A percentile compares a stretch with the other conserved stretches of the same genome.
phyloP scores from a whole-genome alignment of 306 rosid species.

The Dryas octopetala region DNA sequence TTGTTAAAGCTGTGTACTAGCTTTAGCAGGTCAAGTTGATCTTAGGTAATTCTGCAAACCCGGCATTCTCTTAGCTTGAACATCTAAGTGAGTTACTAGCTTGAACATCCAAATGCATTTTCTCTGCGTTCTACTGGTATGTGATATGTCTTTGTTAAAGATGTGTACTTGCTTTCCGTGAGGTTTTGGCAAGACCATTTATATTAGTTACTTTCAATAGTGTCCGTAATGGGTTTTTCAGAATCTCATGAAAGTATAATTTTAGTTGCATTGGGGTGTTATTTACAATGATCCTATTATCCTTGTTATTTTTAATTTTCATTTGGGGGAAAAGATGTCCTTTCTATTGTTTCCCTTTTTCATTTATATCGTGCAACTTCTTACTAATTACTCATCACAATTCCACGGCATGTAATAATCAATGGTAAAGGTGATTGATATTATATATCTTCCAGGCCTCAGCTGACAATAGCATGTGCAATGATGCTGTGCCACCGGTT shows the following conservation, averaged over 20 bases:
- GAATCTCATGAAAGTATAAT: neutral
- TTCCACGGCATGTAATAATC: neutral
- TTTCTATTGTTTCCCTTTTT: neutral
- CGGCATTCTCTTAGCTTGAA: neutral
- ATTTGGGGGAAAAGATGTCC: neutral
- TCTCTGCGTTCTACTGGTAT: neutral
- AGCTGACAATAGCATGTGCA: constrained; percentile 52
- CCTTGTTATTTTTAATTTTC: neutral
- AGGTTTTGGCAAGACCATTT: neutral
- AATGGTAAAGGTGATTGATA: constrained; percentile 11
- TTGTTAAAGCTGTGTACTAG: no score
- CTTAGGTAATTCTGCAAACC: no score
- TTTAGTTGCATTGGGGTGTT: no score
- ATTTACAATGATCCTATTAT: neutral
- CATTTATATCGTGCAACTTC: neutral
- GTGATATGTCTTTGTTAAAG: no score
- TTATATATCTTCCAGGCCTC: constrained; percentile 47
- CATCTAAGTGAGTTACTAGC: no score
- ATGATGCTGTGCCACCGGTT: constrained; percentile 59
- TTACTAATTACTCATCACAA: neutral
- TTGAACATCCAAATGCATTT: no score
- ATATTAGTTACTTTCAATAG: neutral
- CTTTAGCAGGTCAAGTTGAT: no score
- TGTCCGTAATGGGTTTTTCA: neutral
- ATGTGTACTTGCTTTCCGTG: neutral